Base-by-base conservation (phyloP, 306 rosid genomes). In the Echinosophora koreensis region DNA sequence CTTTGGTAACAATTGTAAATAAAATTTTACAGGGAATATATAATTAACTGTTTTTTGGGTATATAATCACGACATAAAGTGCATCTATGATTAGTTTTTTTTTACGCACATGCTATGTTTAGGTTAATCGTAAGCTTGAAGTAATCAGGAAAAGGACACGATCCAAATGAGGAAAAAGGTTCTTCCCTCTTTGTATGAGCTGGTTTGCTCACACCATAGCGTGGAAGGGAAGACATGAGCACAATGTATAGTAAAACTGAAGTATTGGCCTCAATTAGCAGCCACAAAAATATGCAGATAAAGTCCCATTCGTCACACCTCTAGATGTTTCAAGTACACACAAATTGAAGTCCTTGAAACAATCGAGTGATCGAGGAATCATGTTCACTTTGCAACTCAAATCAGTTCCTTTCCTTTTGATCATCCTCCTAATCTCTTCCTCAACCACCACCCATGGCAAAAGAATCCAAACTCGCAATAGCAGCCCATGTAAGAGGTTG, bases 401-500 rank as follows among this genome's bases (percentile, higher is more conserved):
- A 55, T 12, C 22, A 12, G 5, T 39, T 5, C 4, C 8, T 13
- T 6, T 42, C 38, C 0, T 57, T 3, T 8, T 39, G 6, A 12
- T 27, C 8, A 42, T 72, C 55, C 11, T 56, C 11, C 0, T 18
- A 10, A 5, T 46, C n/a, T 41, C 15, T 8, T 3, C 32, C 6
- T 7, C 16, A 42, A 17, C 16, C 34, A 55, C 13, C 5, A 27
- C 58, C 32, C 2, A 14, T 0, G 66, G 77, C 22, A 18, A 38
- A 39, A 22, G 27, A 37, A 7, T 13, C 14, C 51, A 22, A 54
- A 22, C 8, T 11, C 38, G 39, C 8, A 59, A 1, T 12, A n/a
- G 16, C 27, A 37, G 11, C 28, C 97, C 93, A 0, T 92, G 97
- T 61, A 86, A 81, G 38, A 81, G n/a, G 16, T 66, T 93, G 17